Conservation (phyloP, 2,329 filamentous ascomycete species). For the Berkeleyomyces basicola region DNA sequence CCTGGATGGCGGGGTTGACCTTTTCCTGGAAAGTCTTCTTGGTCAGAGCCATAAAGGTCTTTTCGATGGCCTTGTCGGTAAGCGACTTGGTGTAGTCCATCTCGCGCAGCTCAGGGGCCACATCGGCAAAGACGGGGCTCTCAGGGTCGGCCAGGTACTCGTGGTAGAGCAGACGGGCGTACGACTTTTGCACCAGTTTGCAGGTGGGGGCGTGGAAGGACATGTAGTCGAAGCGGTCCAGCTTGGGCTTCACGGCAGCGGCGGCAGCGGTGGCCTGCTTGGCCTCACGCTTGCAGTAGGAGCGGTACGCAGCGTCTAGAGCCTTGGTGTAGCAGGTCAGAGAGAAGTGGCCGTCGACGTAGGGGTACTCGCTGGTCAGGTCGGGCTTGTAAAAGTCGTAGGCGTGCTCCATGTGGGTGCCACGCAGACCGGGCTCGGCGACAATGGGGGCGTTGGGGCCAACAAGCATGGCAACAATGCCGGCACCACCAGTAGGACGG, state of each 20-base stretch:
- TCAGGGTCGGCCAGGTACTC: constrained; percentile 61
- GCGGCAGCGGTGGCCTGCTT: constrained; percentile 27
- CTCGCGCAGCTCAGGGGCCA: constrained; percentile 58
- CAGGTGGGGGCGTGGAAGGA: constrained; percentile 72
- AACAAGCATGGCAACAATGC: constrained; percentile 62
- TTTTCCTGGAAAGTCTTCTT: constrained; percentile 75
- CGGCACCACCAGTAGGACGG: constrained; percentile 65
- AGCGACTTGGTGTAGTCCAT: constrained; percentile 67
- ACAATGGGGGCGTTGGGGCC: constrained; percentile 64
- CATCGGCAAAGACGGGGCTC: constrained; percentile 52
- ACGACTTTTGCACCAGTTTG: constrained; percentile 77
- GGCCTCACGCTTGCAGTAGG: constrained; percentile 59
- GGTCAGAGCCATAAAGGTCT: constrained; percentile 68
- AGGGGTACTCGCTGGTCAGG: constrained; percentile 71
- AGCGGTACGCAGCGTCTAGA: constrained; percentile 65
- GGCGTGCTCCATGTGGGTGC: constrained; percentile 65
- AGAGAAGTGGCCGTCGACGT: constrained; percentile 72
- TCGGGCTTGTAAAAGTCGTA: constrained; percentile 90
- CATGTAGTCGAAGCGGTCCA: constrained; percentile 74
- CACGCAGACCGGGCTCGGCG: constrained; percentile 62
- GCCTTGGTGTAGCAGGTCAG: constrained; percentile 68
- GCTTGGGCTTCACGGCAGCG: constrained; percentile 36
- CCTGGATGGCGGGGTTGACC: constrained; percentile 55
- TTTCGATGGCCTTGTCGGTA: constrained; percentile 68
- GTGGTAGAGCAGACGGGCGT: constrained; percentile 69